Evolutionary conservation across 78 protist species (phyloP), one percentile per base, ranked within the genome.

Genomic region (Thecamonas trahens): DNA sequence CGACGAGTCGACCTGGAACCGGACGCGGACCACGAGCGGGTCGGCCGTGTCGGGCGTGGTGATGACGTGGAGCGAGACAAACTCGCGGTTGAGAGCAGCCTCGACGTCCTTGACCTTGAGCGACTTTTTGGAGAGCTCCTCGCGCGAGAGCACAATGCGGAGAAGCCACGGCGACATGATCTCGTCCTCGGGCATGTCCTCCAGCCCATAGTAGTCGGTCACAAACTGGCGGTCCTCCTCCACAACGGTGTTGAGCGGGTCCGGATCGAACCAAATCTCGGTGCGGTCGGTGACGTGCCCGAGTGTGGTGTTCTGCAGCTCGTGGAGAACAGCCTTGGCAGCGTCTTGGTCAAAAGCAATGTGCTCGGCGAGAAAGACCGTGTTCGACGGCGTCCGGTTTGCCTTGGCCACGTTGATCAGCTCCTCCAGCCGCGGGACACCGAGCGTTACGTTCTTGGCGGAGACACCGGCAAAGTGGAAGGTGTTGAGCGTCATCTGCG

Each of bases 401-500:
- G 59, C 77, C 78, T 87, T 72, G 22, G 97, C 90, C 32, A 96
- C 89, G 80, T 97, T 93, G 85, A 98, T 93, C 42, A 98, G 59
- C 84, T 98, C 99, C 70, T 80, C 80, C 72, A 98, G 79, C 53
- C 97, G 89, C 35, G 97, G 97, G 29, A 95, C 94, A 77, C 97
- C 97, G 42, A 96, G 92, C 14, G 99, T 95, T 50, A 97, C 99
- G 67, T 85, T 98, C 93, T 97, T 98, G 38, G 93, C 53, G 1
- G 95, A 75, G 58, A 96, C 95, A 59, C 99, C 99, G 39, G 99
- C 99, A 57, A 70, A 88, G 77, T 97, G 99, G 95, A 97, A 98
- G 29, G 99, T 97, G 91, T 96, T 96, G 66, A 98, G 86, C 5
- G 99, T 98, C 99, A 98, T 97, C 82, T 98, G 99, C 34, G 99